Conservation (phyloP, 78 protist species). For the Dictyostelium purpureum region DNA sequence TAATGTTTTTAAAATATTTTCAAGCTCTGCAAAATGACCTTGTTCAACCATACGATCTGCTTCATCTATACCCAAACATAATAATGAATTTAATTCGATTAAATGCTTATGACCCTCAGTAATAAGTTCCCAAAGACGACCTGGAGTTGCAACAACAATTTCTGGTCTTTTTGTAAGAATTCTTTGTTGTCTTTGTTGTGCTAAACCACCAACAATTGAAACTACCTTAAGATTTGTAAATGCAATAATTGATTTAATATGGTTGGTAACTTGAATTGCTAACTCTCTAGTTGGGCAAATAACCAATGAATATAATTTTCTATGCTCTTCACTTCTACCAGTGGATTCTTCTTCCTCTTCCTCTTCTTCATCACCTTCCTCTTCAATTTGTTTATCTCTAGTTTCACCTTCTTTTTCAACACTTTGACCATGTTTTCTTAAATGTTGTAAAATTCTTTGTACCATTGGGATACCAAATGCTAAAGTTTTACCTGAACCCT, state of each 20-base stretch:
- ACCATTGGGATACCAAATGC: slow-evolving; percentile 92
- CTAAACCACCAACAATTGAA: slow-evolving; percentile 89
- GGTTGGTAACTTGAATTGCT: slow-evolving; percentile 76
- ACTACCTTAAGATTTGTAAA: slow-evolving; percentile 64
- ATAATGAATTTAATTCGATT: slow-evolving; percentile 34
- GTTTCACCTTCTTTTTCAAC: neutral
- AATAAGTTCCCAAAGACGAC: slow-evolving; percentile 89
- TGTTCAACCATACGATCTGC: slow-evolving; percentile 91
- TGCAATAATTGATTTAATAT: slow-evolving; percentile 58
- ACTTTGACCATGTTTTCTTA: slow-evolving; percentile 1
- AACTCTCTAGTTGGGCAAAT: slow-evolving; percentile 82
- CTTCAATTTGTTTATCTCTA: neutral
- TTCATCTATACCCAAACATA: slow-evolving; percentile 88
- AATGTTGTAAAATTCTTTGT: slow-evolving; percentile 56
- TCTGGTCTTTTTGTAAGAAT: slow-evolving; percentile 78
- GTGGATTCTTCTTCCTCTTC: neutral
- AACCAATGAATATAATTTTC: slow-evolving; percentile 40
- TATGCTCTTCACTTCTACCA: neutral
- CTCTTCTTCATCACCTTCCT: neutral
- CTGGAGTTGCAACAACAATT: slow-evolving; percentile 91
- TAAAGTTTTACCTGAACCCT: slow-evolving; percentile 93
- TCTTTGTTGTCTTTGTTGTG: slow-evolving; percentile 83
- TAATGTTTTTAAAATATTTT: slow-evolving; percentile 57
- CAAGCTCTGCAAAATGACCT: slow-evolving; percentile 85
- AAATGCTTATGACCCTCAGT: slow-evolving; percentile 32